Evolutionary conservation across 148 eudicot genomes (phyloP).

Genomic region (Selenicereus undatus): DNA sequence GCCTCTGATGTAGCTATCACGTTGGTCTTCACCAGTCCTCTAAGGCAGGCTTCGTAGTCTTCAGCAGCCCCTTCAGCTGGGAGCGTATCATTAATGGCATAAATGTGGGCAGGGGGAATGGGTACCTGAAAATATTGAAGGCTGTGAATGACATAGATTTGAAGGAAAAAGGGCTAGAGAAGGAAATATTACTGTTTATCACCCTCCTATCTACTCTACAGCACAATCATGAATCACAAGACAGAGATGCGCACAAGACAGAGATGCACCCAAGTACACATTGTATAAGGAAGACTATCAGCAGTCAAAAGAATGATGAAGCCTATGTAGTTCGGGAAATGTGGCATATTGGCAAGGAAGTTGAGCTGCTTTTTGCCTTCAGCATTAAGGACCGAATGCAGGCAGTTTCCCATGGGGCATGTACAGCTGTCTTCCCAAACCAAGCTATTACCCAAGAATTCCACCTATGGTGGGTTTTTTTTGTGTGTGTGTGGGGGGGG

Average conservation of each 20-base stretch:
- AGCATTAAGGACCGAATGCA: not conserved
- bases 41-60: conserved; percentile 54
- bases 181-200: not conserved
- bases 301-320: not conserved
- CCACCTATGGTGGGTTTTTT: too few species aligned
- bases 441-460: too few species aligned
- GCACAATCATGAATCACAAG: not conserved
- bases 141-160: not conserved
- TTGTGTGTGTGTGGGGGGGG: too few species aligned
- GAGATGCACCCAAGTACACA: not conserved
- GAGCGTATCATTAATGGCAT: conserved; percentile 50
- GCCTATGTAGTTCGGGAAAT: too few species aligned
- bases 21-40: conserved; percentile 38
- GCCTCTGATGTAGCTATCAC: conserved; percentile 35
- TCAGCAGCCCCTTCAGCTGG: conserved; percentile 64
- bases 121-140: conserved; percentile 30
- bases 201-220: not conserved
- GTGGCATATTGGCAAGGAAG: not conserved
- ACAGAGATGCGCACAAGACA: not conserved
- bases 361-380: not conserved
- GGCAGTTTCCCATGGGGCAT: too few species aligned
- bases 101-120: conserved; percentile 43
- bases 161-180: not conserved
- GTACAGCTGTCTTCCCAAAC: too few species aligned
- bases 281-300: not conserved